A percentile compares a stretch with the other conserved stretches of the same genome.
Evolutionary conservation across 1,284 basidiomycete species (phyloP).

Genomic region (Mycosarcoma maydis): DNA sequence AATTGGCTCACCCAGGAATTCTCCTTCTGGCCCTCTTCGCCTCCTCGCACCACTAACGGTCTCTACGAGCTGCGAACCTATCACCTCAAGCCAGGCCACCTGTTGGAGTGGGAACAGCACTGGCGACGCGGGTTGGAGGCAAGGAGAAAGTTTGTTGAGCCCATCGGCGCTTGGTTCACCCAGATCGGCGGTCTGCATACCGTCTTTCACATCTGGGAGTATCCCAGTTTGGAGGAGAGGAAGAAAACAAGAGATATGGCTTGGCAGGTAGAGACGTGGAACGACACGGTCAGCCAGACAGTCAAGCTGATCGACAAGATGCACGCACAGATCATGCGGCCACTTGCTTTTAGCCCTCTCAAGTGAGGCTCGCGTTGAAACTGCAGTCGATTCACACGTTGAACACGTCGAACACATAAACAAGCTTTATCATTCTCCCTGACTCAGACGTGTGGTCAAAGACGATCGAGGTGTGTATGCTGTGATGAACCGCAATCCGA

Average conservation of each 20-base stretch:
- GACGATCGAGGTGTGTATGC: too few relatives aligned
- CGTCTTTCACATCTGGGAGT: slow-evolving; percentile 65
- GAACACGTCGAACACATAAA: not conserved
- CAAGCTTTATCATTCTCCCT: not conserved
- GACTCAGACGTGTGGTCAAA: too few relatives aligned
- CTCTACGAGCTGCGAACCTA: slow-evolving; percentile 64
- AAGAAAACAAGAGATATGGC: slow-evolving; percentile 62
- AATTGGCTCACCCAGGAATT: slow-evolving; percentile 65
- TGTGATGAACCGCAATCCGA: too few relatives aligned
- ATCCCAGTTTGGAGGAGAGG: slow-evolving; percentile 60
- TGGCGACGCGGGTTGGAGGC: slow-evolving; percentile 65
- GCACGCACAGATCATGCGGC: slow-evolving; percentile 65
- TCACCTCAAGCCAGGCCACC: slow-evolving; percentile 60
- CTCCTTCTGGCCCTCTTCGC: slow-evolving; percentile 60
- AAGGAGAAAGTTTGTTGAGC: slow-evolving; percentile 59
- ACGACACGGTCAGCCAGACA: slow-evolving; percentile 63
- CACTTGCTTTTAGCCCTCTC: slow-evolving; percentile 52
- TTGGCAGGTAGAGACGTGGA: slow-evolving; percentile 66
- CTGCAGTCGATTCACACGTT: not conserved
- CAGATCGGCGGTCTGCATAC: slow-evolving; percentile 64
- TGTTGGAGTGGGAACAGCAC: slow-evolving; percentile 64
- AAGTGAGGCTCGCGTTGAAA: slow-evolving; percentile 21
- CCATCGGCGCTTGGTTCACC: slow-evolving; percentile 64
- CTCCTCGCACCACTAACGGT: slow-evolving; percentile 37
- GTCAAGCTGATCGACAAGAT: slow-evolving; percentile 65